These are phyloP conservation scores for Dichotomopilus funicola DNA, from an alignment of 2,329 filamentous ascomycete species.

Conservation along the genomic window DNA sequence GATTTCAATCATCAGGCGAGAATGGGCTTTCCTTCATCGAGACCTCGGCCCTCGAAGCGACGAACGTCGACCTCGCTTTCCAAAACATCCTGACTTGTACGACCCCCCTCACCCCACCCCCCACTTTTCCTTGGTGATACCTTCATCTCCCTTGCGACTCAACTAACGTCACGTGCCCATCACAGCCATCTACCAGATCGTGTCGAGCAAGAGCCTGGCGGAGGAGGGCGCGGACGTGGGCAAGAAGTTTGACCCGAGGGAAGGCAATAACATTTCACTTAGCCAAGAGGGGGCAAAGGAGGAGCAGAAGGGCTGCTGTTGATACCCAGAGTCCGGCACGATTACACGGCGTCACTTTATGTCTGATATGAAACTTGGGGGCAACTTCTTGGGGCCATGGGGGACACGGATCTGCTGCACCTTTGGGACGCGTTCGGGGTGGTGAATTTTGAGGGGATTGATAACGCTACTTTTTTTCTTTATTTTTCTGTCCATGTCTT, in stretches of 20 bases:
- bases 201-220: slow-evolving; percentile 94
- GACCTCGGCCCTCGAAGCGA: slow-evolving; percentile 95
- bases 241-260: slow-evolving; percentile 58
- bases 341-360: slow-evolving; percentile 29
- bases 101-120: slow-evolving; percentile 21
- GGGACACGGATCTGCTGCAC: slow-evolving; percentile 24
- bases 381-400: slow-evolving; percentile 23
- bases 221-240: slow-evolving; percentile 69
- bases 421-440: slow-evolving; percentile 15
- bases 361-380: slow-evolving; percentile 24
- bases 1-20: slow-evolving; percentile 58
- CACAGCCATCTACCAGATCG: slow-evolving; percentile 98
- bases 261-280: slow-evolving; percentile 74
- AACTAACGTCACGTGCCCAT: slow-evolving; percentile 2
- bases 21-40: slow-evolving; percentile 99
- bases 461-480: slow-evolving; percentile 18
- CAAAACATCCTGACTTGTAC: slow-evolving; percentile 98
- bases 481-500: slow-evolving; percentile 12
- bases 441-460: slow-evolving; percentile 17
- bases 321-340: slow-evolving; percentile 21
- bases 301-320: slow-evolving; percentile 24
- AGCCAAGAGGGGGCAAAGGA: slow-evolving; percentile 55
- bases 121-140: neutral
- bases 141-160: neutral
- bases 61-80: slow-evolving; percentile 98